These are phyloP conservation scores for Phytopythium sindhum DNA, from an alignment of 352 stramenopile species.

Conservation along the genomic window DNA sequence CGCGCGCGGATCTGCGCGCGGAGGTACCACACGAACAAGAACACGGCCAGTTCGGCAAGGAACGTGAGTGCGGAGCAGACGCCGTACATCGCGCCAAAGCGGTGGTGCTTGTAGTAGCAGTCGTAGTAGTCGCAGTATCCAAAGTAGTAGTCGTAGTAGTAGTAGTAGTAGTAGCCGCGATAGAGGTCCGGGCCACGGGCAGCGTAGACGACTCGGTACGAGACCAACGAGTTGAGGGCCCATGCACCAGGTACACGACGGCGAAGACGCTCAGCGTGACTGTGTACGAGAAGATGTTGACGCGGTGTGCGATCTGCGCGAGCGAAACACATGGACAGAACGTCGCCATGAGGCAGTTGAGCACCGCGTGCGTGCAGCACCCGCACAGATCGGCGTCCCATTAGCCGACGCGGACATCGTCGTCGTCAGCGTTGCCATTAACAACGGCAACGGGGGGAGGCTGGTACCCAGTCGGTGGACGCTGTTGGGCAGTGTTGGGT, in stretches of 20 bases:
- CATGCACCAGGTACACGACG: not conserved
- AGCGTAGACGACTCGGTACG: not conserved
- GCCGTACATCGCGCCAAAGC: not conserved
- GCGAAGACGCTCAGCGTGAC: constrained; percentile 36
- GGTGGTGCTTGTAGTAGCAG: not conserved
- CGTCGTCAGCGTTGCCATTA: not conserved
- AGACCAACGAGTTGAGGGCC: not conserved
- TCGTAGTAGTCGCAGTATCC: not conserved
- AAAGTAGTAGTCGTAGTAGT: constrained; percentile 2
- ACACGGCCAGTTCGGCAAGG: constrained; percentile 1
- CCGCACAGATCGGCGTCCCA: constrained; percentile 32
- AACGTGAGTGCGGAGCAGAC: constrained; percentile 1
- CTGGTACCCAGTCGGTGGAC: not conserved
- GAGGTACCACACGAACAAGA: constrained; percentile 28
- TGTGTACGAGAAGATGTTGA: constrained; percentile 40
- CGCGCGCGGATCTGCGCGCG: constrained; percentile 29
- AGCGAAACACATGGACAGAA: constrained; percentile 57
- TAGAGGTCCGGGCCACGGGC: not conserved
- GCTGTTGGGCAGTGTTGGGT: not conserved
- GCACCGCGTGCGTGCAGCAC: constrained; percentile 41
- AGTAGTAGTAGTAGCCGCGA: constrained; percentile 1
- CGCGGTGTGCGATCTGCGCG: constrained; percentile 44
- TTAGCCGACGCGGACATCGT: constrained; percentile 17
- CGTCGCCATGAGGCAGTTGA: constrained; percentile 45
- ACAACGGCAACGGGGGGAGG: not conserved